These are phyloP conservation scores for Phialocephala subalpina DNA, from an alignment of 2,329 filamentous ascomycete species.

Conservation along the genomic window DNA sequence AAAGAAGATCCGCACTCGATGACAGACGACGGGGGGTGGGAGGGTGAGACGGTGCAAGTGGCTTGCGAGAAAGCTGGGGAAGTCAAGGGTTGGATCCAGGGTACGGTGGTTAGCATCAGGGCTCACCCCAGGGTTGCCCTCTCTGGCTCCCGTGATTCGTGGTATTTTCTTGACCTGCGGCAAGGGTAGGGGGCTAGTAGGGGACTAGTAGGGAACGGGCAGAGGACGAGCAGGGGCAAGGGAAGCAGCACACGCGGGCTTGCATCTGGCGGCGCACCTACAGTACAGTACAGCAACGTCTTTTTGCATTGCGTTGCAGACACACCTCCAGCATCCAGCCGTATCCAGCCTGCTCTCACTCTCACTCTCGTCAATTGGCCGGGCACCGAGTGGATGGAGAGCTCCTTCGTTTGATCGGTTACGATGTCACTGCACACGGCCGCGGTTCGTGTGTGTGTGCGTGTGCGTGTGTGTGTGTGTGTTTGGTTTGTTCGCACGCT, in stretches of 20 bases:
- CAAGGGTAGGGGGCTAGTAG: not conserved
- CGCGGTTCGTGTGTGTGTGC: not conserved
- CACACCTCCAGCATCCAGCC: conserved; percentile 3
- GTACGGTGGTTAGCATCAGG: not conserved
- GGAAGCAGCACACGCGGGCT: conserved; percentile 3
- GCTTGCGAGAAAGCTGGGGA: conserved; percentile 38
- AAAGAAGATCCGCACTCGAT: conserved; percentile 25
- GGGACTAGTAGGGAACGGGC: too few species aligned
- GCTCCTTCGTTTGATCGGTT: conserved; percentile 14
- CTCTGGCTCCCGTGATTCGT: conserved; percentile 4
- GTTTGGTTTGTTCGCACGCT: too few species aligned
- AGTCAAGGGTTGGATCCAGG: conserved; percentile 17
- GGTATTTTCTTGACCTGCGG: not conserved
- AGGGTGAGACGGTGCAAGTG: conserved; percentile 21
- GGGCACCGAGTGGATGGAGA: conserved; percentile 28
- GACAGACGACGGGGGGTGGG: too few species aligned
- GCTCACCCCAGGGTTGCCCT: not conserved
- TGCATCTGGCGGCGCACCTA: conserved; percentile 30
- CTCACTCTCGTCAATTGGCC: conserved; percentile 14
- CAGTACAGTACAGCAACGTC: too few species aligned
- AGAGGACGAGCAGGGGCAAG: conserved; percentile 1
- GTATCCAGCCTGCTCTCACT: not conserved
- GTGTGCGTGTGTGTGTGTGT: not conserved
- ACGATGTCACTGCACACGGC: conserved; percentile 1
- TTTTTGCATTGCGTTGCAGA: conserved; percentile 28